Percentiles rank a stretch among this genome's conserved stretches.
These are phyloP conservation scores for Debaryomyces nepalensis DNA, from an alignment of 1,139 yeast species.

Conservation along the genomic window DNA sequence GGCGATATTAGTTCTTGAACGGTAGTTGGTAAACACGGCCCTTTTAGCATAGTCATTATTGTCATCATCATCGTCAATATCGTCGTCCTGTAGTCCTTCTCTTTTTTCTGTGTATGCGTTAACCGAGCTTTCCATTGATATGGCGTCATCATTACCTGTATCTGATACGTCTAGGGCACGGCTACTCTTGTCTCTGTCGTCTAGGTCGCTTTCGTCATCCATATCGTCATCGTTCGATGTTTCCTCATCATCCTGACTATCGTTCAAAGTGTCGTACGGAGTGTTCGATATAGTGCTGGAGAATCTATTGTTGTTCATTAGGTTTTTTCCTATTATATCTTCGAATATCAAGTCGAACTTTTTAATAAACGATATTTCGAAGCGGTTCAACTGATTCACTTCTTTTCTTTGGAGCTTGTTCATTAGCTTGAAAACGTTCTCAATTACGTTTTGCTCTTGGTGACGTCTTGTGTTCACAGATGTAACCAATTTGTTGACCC, in stretches of 20 bases:
- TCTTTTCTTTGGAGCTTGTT: slow-evolving; percentile 11
- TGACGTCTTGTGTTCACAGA: slow-evolving; percentile 8
- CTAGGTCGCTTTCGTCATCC: slow-evolving; percentile 20
- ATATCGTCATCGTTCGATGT: slow-evolving; percentile 6
- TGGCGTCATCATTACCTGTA: slow-evolving; percentile 27
- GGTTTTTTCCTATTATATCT: slow-evolving; percentile 8
- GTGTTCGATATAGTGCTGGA: background rate
- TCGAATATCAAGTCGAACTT: slow-evolving; percentile 14
- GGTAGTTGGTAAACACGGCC: slow-evolving; percentile 1
- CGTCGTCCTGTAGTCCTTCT: slow-evolving; percentile 11
- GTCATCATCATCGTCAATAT: slow-evolving; percentile 6
- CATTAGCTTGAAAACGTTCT: slow-evolving; percentile 10
- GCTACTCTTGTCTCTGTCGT: slow-evolving; percentile 19
- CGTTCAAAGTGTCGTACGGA: slow-evolving; percentile 26
- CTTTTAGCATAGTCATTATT: slow-evolving; percentile 5
- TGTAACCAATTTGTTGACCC: slow-evolving; percentile 40
- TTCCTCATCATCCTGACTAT: slow-evolving; percentile 22
- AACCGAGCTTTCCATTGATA: slow-evolving; percentile 22
- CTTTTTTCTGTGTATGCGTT: slow-evolving; percentile 14
- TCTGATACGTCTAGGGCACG: slow-evolving; percentile 16
- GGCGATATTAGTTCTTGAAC: background rate
- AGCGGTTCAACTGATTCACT: slow-evolving; percentile 1
- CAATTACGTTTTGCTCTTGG: slow-evolving; percentile 11
- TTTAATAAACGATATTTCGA: slow-evolving; percentile 9
- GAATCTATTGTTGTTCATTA: slow-evolving; percentile 3